Evolutionary conservation across 129 eudicot species (phyloP).

Genomic region (Daucus carota): DH1_v3.0 NC_030384.2:42974001-42974500

Average conservation of each 20-base stretch:
- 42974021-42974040: background rate
- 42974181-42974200: constrained; percentile 98
- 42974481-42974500: constrained; percentile 78
- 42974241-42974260: background rate
- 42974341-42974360: constrained; percentile 92
- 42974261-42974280: constrained; percentile 7
- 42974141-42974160: constrained; percentile 85
- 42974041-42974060: background rate
- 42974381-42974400: constrained; percentile 9
- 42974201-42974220: constrained; percentile 53
- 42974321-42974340: constrained; percentile 84
- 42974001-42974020: constrained; percentile 4
- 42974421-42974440: background rate
- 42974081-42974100: constrained; percentile 72
- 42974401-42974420: background rate
- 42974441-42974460: constrained; percentile 30
- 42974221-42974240: constrained; percentile 11
- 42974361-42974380: constrained; percentile 44
- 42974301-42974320: constrained; percentile 89
- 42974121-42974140: constrained; percentile 85
- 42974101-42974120: constrained; percentile 56
- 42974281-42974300: constrained; percentile 76
- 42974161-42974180: constrained; percentile 96
- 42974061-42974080: background rate
- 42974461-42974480: constrained; percentile 92